phyloP scores from a whole-genome alignment of 805 yeast genomes.

The Candida schatavii region DNA sequence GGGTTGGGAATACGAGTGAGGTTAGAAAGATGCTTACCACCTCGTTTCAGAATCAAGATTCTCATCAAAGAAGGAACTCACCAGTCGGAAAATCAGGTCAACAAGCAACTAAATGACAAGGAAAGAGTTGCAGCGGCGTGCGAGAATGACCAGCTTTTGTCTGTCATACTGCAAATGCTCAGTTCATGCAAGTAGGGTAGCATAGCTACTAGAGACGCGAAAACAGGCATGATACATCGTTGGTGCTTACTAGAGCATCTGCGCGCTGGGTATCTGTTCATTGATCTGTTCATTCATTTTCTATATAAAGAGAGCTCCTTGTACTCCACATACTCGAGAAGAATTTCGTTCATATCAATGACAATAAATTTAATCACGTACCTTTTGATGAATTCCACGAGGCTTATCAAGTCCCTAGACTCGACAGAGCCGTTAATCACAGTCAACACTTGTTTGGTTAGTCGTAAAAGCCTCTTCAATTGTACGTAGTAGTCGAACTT shows the following conservation, averaged over 20 bases:
- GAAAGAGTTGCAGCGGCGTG: conserved; percentile 99
- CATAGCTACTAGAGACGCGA: not conserved
- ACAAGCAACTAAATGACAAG: conserved; percentile 94
- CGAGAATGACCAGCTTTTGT: conserved; percentile 86
- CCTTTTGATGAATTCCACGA: conserved; percentile 36
- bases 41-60: conserved; percentile 76
- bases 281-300: conserved; percentile 1
- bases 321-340: conserved; percentile 5
- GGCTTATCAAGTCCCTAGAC: conserved; percentile 18
- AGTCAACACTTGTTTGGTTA: conserved; percentile 13
- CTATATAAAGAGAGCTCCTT: conserved; percentile 2
- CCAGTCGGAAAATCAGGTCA: conserved; percentile 93
- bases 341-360: conserved; percentile 24
- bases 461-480: conserved; percentile 16
- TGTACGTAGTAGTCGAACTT: conserved; percentile 37
- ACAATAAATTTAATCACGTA: conserved; percentile 34
- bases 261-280: too few relatives aligned
- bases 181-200: conserved; percentile 58
- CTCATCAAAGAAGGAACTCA: conserved; percentile 88
- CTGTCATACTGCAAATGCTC: conserved; percentile 92
- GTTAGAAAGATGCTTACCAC: conserved; percentile 82
- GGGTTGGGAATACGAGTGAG: conserved; percentile 94
- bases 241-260: too few relatives aligned
- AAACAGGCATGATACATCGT: not conserved
- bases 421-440: conserved; percentile 10